phyloP scores from a whole-genome alignment of 768 basidiomycete species.

The Coprinopsis sp. region DNA sequence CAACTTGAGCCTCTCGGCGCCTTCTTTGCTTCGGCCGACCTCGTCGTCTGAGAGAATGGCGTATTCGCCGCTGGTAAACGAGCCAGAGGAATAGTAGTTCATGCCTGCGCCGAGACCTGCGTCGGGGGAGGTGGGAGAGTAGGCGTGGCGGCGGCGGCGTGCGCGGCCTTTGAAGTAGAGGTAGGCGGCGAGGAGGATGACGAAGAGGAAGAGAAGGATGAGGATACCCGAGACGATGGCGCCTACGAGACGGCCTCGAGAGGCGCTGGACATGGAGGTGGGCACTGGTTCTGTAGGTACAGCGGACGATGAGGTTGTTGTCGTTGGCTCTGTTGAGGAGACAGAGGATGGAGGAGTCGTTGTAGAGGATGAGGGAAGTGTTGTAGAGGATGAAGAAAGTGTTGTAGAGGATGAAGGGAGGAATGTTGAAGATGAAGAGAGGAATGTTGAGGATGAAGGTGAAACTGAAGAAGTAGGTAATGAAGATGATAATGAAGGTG shows the following conservation, averaged over 20 bases:
- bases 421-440: conserved; percentile 28
- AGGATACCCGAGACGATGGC: conserved; percentile 59
- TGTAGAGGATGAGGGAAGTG: conserved; percentile 28
- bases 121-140: conserved; percentile 30
- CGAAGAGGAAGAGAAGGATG: conserved; percentile 53
- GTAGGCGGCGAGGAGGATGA: conserved; percentile 41
- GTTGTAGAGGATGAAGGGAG: conserved; percentile 28
- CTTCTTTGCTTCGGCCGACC: too few relatives aligned
- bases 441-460: too few relatives aligned
- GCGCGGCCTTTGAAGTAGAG: conserved; percentile 48
- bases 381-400: conserved; percentile 28
- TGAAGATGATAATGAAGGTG: too few relatives aligned
- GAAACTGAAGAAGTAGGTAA: too few relatives aligned
- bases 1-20: too few relatives aligned
- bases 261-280: too few relatives aligned
- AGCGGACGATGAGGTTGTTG: conserved; percentile 23
- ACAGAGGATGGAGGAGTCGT: conserved; percentile 23
- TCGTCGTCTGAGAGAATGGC: too few relatives aligned
- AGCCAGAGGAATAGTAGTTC: too few relatives aligned
- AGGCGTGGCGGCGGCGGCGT: conserved; percentile 29
- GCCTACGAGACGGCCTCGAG: conserved; percentile 45
- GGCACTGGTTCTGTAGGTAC: conserved; percentile 26
- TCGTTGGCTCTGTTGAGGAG: neutral
- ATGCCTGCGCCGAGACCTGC: too few relatives aligned
- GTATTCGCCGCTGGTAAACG: too few relatives aligned